Conservation (phyloP, 768 basidiomycete genomes). For the Russula earlei region DNA sequence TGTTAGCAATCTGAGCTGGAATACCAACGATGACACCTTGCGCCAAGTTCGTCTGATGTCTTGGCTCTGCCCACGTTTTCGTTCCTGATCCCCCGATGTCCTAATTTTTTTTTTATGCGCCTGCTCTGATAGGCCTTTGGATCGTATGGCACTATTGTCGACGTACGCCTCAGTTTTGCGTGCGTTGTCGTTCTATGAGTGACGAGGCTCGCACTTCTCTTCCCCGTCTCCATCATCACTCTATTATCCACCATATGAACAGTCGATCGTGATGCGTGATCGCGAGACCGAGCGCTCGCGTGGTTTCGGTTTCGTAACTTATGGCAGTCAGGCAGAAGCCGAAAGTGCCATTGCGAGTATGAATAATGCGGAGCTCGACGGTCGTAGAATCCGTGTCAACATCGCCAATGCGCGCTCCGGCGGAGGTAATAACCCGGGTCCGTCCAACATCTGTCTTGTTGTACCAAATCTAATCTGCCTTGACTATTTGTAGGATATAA, state of each 20-base stretch:
- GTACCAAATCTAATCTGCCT: background rate
- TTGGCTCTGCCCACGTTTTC: conserved; percentile 25
- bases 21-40: conserved; percentile 88
- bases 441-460: conserved; percentile 15
- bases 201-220: background rate
- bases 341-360: conserved; percentile 62
- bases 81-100: conserved; percentile 14
- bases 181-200: background rate
- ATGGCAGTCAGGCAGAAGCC: conserved; percentile 51
- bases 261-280: conserved; percentile 98
- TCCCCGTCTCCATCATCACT: background rate
- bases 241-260: conserved; percentile 4
- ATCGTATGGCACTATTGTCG: conserved; percentile 71
- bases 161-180: conserved; percentile 62
- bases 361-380: conserved; percentile 91
- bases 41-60: conserved; percentile 71
- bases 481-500: conserved; percentile 21
- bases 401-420: conserved; percentile 59
- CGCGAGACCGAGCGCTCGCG: conserved; percentile 95
- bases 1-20: conserved; percentile 89
- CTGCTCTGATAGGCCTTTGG: conserved; percentile 67
- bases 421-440: conserved; percentile 33
- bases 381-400: conserved; percentile 84
- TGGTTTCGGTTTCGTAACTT: conserved; percentile 96
- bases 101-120: background rate